Evolutionary conservation across 768 basidiomycete genomes (phyloP), one percentile per base, ranked within the genome.

Genomic region (Russula olivacea): DNA sequence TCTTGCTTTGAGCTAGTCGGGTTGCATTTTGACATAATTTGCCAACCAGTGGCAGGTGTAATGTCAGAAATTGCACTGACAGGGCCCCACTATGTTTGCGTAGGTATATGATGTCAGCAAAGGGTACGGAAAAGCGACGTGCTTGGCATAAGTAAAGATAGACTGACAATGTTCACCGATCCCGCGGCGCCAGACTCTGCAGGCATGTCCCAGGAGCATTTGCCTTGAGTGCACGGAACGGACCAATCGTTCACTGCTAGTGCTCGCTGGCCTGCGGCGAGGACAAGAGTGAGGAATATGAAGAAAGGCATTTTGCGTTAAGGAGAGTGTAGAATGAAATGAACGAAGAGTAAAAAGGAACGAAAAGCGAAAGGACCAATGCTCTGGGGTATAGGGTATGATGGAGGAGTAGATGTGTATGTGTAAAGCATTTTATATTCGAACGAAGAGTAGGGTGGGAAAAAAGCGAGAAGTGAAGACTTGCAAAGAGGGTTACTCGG

Each of bases 61-160:
- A 66, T 63, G 23, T 66, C 65, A 43, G 65, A 58, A 51, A 66
- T 63, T 21, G 61, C 65, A 19, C 6, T 28, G 19, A 36, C 2
- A 14, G 65, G 15, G 21, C 65, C 65, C 61, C 57, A 66, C 61
- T 63, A 21, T 4, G 23, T 19, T 4, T 50, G 21, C 43, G 11
- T 4, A 47, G n/a, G 41, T 12, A 28, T 25, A n/a, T n/a, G 34
- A 40, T 9, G 47, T 58, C 38, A 58, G 48, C 8, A 19, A 55
- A 3, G 17, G 19, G 23, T n/a, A 9, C 7, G 21, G 47, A 38
- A 28, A 7, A 9, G 43, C 3, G 45, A 52, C 19, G n/a, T 28
- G 12, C 19, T 8, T 10, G n/a, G n/a, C 11, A 25, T 9, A 50
- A 19, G 54, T 38, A 63, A 19, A 28, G 28, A 28, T 2, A 28